Evolutionary conservation across 2,329 filamentous ascomycete genomes (phyloP).

Genomic region (Diaporthe ilicicola): DNA sequence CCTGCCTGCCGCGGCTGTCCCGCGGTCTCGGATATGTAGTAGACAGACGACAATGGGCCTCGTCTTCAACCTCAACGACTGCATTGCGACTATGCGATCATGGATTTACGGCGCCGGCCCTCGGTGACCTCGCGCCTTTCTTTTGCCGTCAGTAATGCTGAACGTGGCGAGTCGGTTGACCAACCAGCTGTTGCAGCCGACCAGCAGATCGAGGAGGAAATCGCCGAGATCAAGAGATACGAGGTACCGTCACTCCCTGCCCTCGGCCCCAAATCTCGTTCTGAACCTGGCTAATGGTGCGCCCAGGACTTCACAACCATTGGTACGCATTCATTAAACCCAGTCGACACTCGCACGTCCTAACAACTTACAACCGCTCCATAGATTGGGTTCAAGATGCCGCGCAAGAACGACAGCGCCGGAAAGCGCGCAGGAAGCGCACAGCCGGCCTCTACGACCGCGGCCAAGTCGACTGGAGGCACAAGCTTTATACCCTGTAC

Average conservation of each 20-base stretch:
- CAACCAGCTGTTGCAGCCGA: conserved; percentile 62
- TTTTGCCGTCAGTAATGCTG: conserved; percentile 68
- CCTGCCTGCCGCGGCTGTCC: conserved; percentile 47
- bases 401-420: conserved; percentile 84
- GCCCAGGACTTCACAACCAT: conserved; percentile 90
- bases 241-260: conserved; percentile 61
- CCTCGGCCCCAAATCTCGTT: conserved; percentile 1
- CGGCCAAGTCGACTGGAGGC: conserved; percentile 77
- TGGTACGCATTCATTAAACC: conserved; percentile 56
- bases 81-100: conserved; percentile 28
- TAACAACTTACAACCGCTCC: conserved; percentile 44
- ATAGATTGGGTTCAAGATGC: conserved; percentile 98
- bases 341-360: neutral
- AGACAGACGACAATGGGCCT: conserved; percentile 37
- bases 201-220: conserved; percentile 88
- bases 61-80: neutral
- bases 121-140: conserved; percentile 73
- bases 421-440: conserved; percentile 78
- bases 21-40: neutral
- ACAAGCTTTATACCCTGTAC: conserved; percentile 84
- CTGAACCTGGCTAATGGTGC: conserved; percentile 26
- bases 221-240: conserved; percentile 97
- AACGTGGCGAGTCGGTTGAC: conserved; percentile 66
- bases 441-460: conserved; percentile 77
- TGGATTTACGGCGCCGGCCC: conserved; percentile 51